Evolutionary conservation across 148 eudicot species (phyloP), one percentile per base, ranked within the genome.

Genomic region (Salicornia ramosissima): DNA sequence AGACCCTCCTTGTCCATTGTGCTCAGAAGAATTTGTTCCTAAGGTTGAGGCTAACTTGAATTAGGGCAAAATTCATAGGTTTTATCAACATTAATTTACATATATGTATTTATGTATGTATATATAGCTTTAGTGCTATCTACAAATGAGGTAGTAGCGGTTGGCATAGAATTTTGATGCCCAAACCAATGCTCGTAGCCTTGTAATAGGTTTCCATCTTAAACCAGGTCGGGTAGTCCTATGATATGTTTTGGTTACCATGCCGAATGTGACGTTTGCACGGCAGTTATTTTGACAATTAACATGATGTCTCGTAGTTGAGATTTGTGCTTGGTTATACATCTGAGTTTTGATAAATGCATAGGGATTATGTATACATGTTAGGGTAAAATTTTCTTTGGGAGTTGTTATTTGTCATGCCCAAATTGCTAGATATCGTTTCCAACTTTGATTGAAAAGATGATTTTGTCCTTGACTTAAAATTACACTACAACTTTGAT

Each of bases 1-100:
- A 43, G 97, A 92, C 63, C 97, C 97, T 8, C 82, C 86, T 0
- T 92, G 97, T 73, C 97, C 97, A 0, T 24, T 62, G 28, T 92
- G 97, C 63, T 52, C 47, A 6, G 77, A 36, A 36, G 4, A 75
- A 47, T 63, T 58, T 13, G 5, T 31, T 46, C 58, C 75, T 0
- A 47, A 68, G 39, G 51, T 67, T 30, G 83, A 80, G 36, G 65
- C 67, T 65, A n/a, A 67, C 75, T 52, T 75, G 69, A 71, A 25
- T 55, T 64, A 42, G 54, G 28, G n/a, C 24, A 11, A 49, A 49
- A 22, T 63, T 39, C 4, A 8, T 12, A 39, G 67, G 49, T 24
- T 34, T 21, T 21, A 25, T 63, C 40, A 40, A 63, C 67, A 63
- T 21, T 40, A 22, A 21, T 14, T 49, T 9, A n/a, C 21, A 18